phyloP scores from a whole-genome alignment of 208 protist genomes.

The Leishmania major region DNA sequence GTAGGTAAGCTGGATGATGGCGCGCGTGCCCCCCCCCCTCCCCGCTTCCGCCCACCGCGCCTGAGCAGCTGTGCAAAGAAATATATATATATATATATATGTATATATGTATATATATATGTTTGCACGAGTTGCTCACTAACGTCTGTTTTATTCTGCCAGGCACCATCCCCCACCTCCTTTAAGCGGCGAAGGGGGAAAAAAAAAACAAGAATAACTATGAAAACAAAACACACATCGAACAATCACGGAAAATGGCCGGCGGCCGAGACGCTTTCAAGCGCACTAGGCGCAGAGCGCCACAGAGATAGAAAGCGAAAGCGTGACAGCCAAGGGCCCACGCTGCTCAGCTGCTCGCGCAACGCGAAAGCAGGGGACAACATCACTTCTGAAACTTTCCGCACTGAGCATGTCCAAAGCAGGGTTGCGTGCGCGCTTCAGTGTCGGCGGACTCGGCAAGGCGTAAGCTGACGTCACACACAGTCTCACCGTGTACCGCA shows the following conservation, averaged over 20 bases:
- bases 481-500: neutral
- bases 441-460: neutral
- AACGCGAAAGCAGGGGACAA: neutral
- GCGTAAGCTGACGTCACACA: neutral
- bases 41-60: neutral
- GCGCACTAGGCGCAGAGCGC: neutral
- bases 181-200: neutral
- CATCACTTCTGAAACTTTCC: neutral
- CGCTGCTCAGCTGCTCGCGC: neutral
- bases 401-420: neutral
- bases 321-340: neutral
- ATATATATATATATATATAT: neutral
- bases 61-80: too few relatives aligned
- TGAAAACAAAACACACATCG: too few relatives aligned
- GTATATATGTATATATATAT: neutral
- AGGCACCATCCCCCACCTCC: neutral
- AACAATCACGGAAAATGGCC: neutral
- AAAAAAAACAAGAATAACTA: neutral
- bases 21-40: neutral
- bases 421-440: neutral
- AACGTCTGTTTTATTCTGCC: neutral
- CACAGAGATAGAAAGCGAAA: neutral
- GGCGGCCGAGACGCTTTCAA: neutral
- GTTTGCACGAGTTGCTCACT: neutral
- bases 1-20: constrained; percentile 12